Base-by-base conservation (phyloP, 768 basidiomycete genomes). In the Neoboletus magnificus region DNA sequence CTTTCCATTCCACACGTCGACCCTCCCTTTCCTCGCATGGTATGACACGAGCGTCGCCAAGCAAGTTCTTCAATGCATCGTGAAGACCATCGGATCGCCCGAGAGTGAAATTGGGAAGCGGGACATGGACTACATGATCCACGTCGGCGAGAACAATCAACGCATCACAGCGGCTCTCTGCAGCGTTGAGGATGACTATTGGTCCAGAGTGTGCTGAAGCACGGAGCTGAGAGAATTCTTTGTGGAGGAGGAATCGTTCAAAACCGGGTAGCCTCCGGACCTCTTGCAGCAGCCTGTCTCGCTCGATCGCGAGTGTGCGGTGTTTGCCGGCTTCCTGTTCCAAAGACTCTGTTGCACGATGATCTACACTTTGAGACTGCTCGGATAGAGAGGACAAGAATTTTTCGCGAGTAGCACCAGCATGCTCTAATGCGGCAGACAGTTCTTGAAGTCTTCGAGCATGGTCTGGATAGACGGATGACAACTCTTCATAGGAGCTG, bases 401-500 rank as follows among this genome's bases (percentile, higher is more conserved):
- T 20, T 20, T 25, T 43, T 57, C 52, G 30, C 22, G 56, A 13
- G 16, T 36, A 1, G 29, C 4, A 10, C 43, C 39, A 8, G 50
- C 50, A 20, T 36, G 36, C 5, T 54, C 57, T 10, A 60, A 43
- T 2, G 41, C 33, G 11, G 2, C 2, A 3, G 59, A 60, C 6
- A 60, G 29, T 18, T 45, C 18, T 7, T 2, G 20, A 29, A 61
- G 54, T 48, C 45, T 35, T 15, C 22, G 30, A 1, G 61, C 52
- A 20, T 55, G 44, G 18, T 48, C 48, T 10, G 62, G 62, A 36
- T 45, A 18, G 1, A 18, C 22, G 4, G 40, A n/a, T 1, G 46
- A 37, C 16, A 62, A 27, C 5, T 57, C 55, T 10, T 61, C 43
- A 4, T 33, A 39, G 1, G 59, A 48, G 7, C 23, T 48, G 22